phyloP scores from a whole-genome alignment of 441 rosid species.

The Codiaeum variegatum region DNA sequence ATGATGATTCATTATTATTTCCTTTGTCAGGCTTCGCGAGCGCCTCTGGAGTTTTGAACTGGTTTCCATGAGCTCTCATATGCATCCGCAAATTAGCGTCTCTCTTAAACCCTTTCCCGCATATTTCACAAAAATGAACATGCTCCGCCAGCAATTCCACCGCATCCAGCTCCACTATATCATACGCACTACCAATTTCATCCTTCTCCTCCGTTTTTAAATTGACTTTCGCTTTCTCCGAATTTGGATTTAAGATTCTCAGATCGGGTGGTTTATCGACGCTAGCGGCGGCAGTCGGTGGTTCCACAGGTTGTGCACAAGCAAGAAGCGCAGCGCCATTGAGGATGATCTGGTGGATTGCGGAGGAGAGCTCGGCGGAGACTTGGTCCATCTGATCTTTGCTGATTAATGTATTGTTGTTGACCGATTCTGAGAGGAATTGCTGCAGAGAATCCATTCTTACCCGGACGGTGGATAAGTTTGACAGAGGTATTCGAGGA shows the following conservation, averaged over 20 bases:
- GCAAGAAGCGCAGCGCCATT: slow-evolving; percentile 61
- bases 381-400: slow-evolving; percentile 48
- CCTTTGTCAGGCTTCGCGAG: slow-evolving; percentile 39
- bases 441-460: slow-evolving; percentile 59
- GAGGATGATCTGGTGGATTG: slow-evolving; percentile 53
- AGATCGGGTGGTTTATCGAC: neutral
- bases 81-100: slow-evolving; percentile 75
- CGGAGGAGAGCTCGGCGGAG: slow-evolving; percentile 53
- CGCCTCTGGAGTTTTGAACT: slow-evolving; percentile 59
- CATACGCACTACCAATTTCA: slow-evolving; percentile 25
- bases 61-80: slow-evolving; percentile 72
- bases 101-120: slow-evolving; percentile 71
- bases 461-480: slow-evolving; percentile 37
- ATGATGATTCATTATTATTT: neutral
- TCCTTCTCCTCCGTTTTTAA: slow-evolving; percentile 18
- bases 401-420: slow-evolving; percentile 36
- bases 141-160: slow-evolving; percentile 65
- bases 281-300: neutral
- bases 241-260: neutral
- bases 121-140: slow-evolving; percentile 59
- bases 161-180: slow-evolving; percentile 52
- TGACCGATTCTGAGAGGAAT: slow-evolving; percentile 46
- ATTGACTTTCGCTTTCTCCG: neutral
- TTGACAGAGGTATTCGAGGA: slow-evolving; percentile 34
- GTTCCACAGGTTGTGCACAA: slow-evolving; percentile 17